These are phyloP conservation scores for Phytophthora cryptogea DNA, from an alignment of 352 stramenopile genomes.

Conservation along the genomic window DNA sequence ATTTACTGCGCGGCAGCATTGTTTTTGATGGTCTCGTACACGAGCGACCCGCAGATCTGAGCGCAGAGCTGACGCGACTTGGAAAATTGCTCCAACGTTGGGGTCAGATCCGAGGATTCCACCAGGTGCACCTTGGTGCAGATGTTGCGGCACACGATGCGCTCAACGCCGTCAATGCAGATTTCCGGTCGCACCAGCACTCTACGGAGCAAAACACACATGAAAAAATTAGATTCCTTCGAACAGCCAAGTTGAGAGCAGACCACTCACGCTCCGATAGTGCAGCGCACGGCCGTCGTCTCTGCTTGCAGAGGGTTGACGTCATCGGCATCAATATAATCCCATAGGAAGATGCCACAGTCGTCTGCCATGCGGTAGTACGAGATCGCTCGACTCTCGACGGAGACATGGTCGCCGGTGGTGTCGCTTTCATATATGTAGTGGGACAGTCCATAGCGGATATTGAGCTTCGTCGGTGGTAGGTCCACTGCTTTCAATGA, in stretches of 20 bases:
- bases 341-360: conserved; percentile 36
- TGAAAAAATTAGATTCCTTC: neutral
- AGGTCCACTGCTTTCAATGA: conserved; percentile 20
- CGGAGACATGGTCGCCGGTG: conserved; percentile 24
- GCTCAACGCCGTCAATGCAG: conserved; percentile 51
- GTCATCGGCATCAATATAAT: conserved; percentile 43
- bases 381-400: conserved; percentile 36
- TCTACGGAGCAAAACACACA: conserved; percentile 8
- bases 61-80: conserved; percentile 35
- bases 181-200: conserved; percentile 46
- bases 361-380: conserved; percentile 28
- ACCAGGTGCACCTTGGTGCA: conserved; percentile 59
- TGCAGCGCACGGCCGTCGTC: conserved; percentile 27
- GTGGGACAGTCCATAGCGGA: conserved; percentile 33
- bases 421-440: conserved; percentile 30
- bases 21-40: conserved; percentile 56
- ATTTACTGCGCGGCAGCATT: conserved; percentile 5
- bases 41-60: conserved; percentile 47
- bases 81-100: conserved; percentile 36
- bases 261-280: conserved; percentile 37
- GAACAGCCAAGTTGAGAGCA: conserved; percentile 20
- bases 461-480: conserved; percentile 27
- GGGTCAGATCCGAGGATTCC: conserved; percentile 17
- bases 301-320: conserved; percentile 22
- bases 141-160: conserved; percentile 58